phyloP scores from a whole-genome alignment of 495 filamentous ascomycete species.

The Penicillium macrosclerotiorum region DNA sequence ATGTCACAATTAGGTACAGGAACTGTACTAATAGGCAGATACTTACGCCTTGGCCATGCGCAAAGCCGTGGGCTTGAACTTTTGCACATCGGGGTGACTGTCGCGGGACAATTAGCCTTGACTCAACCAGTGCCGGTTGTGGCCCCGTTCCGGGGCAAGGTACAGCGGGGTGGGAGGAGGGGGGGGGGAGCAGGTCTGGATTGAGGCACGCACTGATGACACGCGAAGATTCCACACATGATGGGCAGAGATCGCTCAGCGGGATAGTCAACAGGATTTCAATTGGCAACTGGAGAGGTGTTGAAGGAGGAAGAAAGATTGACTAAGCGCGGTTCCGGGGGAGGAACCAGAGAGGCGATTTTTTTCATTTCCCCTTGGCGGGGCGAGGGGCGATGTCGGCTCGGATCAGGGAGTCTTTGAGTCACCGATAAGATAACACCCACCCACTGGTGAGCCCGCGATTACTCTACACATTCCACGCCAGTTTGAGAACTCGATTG shows the following conservation, averaged over 20 bases:
- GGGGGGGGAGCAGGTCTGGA: slow-evolving; percentile 5
- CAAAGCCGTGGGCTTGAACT: slow-evolving; percentile 95
- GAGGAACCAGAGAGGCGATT: slow-evolving; percentile 23
- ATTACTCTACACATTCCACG: slow-evolving; percentile 1
- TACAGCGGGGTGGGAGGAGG: slow-evolving; percentile 9
- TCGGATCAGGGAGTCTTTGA: slow-evolving; percentile 25
- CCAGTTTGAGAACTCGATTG: too few species aligned
- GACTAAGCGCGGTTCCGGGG: slow-evolving; percentile 20
- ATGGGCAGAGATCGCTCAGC: slow-evolving; percentile 34
- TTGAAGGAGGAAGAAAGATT: slow-evolving; percentile 15
- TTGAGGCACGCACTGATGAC: slow-evolving; percentile 75
- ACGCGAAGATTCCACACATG: slow-evolving; percentile 89
- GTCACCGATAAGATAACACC: slow-evolving; percentile 51
- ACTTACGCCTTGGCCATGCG: slow-evolving; percentile 92
- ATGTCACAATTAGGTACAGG: slow-evolving; percentile 34
- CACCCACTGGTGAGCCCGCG: background rate
- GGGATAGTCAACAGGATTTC: slow-evolving; percentile 14
- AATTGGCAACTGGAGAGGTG: slow-evolving; percentile 12
- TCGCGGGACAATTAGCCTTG: slow-evolving; percentile 24
- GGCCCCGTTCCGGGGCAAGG: slow-evolving; percentile 7
- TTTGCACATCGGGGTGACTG: slow-evolving; percentile 91
- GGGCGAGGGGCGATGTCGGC: slow-evolving; percentile 46
- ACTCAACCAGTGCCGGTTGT: slow-evolving; percentile 2
- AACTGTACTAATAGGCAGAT: slow-evolving; percentile 10
- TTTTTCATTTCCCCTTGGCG: slow-evolving; percentile 32